These are phyloP conservation scores for Backusella parvicylindrica DNA, from an alignment of 192 early-diverging fungal genomes.

Conservation along the genomic window DNA sequence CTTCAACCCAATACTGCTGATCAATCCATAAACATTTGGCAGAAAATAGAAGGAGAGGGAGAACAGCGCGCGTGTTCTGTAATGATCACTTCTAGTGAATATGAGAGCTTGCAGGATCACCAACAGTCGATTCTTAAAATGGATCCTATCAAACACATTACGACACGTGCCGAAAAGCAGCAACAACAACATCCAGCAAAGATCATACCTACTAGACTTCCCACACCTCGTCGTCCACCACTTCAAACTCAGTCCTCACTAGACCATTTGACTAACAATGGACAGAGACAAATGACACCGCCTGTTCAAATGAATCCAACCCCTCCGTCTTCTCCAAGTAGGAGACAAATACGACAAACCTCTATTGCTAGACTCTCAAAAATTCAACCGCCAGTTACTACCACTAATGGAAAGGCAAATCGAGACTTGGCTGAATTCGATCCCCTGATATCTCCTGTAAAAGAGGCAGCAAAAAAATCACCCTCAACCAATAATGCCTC, in stretches of 20 bases:
- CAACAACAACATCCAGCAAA: neutral
- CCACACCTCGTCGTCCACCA: neutral
- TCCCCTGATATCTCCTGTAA: conserved; percentile 9
- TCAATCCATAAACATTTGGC: neutral
- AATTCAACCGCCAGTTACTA: neutral
- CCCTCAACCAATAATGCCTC: neutral
- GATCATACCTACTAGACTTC: conserved; percentile 3
- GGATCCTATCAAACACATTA: neutral
- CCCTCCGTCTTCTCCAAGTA: conserved; percentile 6
- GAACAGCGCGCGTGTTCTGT: neutral
- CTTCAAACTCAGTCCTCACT: neutral
- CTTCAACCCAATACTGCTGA: neutral
- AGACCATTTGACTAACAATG: neutral
- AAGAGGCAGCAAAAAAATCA: neutral
- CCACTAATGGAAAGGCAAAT: conserved; percentile 4
- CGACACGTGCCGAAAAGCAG: neutral
- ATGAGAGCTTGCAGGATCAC: neutral
- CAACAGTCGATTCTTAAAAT: neutral
- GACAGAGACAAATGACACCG: neutral
- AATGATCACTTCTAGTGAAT: neutral
- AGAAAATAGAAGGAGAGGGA: neutral
- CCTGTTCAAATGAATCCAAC: neutral
- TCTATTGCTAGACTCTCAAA: conserved; percentile 3
- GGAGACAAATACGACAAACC: neutral
- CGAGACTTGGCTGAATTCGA: conserved; percentile 16